Percentiles rank a stretch among this genome's conserved stretches.
These are phyloP conservation scores for Lathyrus oleraceus DNA, from an alignment of 306 rosid species.

Conservation along the genomic window DNA sequence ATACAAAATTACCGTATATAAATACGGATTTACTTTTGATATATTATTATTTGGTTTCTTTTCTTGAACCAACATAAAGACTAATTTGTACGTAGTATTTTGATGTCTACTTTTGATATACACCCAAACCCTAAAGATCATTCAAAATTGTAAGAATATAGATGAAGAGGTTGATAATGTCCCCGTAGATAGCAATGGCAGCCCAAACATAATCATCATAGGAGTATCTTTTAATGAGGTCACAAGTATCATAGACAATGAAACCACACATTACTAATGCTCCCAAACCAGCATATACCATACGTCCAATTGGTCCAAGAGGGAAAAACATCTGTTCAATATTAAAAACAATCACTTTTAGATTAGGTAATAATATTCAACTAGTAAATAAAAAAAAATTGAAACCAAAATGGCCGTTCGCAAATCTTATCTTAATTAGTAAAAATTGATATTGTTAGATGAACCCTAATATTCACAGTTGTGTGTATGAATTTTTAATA, in stretches of 20 bases:
- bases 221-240: slow-evolving; percentile 44
- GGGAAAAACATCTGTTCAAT: slow-evolving; percentile 44
- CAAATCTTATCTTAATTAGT: too few species aligned
- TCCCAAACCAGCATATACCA: slow-evolving; percentile 42
- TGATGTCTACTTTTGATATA: too few species aligned
- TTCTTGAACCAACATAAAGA: too few species aligned
- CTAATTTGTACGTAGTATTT: too few species aligned
- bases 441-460: too few species aligned
- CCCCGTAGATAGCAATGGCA: slow-evolving; percentile 53
- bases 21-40: too few species aligned
- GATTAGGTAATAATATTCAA: not conserved
- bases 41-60: too few species aligned
- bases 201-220: slow-evolving; percentile 63
- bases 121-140: not conserved
- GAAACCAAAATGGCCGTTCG: too few species aligned
- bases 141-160: slow-evolving; percentile 31
- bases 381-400: not conserved
- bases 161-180: slow-evolving; percentile 46
- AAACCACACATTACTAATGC: slow-evolving; percentile 59
- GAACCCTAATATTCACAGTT: too few species aligned
- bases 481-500: too few species aligned
- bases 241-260: slow-evolving; percentile 51
- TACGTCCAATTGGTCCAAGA: slow-evolving; percentile 44
- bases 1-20: too few species aligned
- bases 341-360: not conserved